These are phyloP conservation scores for Pythium coloratum DNA, from an alignment of 352 stramenopile species.

Conservation along the genomic window DNA sequence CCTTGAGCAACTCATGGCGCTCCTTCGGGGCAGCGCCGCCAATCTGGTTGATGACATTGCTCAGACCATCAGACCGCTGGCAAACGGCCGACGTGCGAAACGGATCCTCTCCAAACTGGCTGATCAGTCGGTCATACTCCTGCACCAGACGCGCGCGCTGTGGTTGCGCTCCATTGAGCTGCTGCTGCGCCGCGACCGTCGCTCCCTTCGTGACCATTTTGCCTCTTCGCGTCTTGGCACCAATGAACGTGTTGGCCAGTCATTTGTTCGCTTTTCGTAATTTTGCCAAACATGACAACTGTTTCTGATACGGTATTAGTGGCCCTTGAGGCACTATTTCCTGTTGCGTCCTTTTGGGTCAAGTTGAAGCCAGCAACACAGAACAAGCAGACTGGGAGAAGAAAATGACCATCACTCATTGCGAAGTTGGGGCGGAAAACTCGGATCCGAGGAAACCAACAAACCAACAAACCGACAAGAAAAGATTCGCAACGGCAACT, in stretches of 20 bases:
- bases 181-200: background rate
- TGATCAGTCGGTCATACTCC: constrained; percentile 64
- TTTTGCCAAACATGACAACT: constrained; percentile 3
- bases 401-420: constrained; percentile 18
- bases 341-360: background rate
- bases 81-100: constrained; percentile 37
- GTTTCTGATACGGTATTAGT: background rate
- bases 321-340: constrained; percentile 6
- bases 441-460: background rate
- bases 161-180: constrained; percentile 3
- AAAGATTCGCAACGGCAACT: background rate
- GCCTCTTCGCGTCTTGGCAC: constrained; percentile 12
- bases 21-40: constrained; percentile 28
- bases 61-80: constrained; percentile 41
- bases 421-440: background rate
- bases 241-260: constrained; percentile 17
- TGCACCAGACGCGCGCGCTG: constrained; percentile 19
- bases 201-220: constrained; percentile 21
- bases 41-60: constrained; percentile 30
- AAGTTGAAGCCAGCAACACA: constrained; percentile 23
- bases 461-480: background rate
- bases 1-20: constrained; percentile 39
- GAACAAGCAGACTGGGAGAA: background rate
- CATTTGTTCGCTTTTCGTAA: constrained; percentile 22
- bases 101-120: constrained; percentile 55